Evolutionary conservation across 192 early-diverging fungal genomes (phyloP).

Genomic region (Coemansia sp.): DNA sequence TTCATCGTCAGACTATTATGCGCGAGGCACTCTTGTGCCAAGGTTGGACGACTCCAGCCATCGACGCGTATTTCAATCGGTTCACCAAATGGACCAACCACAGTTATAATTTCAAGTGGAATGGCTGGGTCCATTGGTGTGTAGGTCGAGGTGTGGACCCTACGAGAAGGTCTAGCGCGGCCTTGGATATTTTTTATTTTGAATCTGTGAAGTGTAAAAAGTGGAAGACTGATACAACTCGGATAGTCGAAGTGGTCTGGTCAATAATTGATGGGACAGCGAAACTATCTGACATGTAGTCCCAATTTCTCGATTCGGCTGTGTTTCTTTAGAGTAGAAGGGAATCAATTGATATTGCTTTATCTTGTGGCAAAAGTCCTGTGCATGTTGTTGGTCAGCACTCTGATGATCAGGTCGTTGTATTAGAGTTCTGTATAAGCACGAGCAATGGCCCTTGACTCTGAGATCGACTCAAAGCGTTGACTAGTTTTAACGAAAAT

Average conservation of each 20-base stretch:
- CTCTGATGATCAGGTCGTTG: too few relatives aligned
- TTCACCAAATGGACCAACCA: neutral
- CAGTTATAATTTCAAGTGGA: neutral
- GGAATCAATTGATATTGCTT: too few relatives aligned
- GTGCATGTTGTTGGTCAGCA: too few relatives aligned
- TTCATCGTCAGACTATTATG: neutral
- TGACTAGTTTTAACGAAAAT: too few relatives aligned
- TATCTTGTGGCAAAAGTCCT: too few relatives aligned
- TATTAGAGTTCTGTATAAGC: too few relatives aligned
- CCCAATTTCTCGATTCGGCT: neutral
- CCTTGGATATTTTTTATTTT: neutral
- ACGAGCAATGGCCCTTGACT: too few relatives aligned
- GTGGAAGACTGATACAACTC: neutral
- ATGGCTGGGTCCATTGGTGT: neutral
- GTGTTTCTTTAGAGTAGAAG: neutral
- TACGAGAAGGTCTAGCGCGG: neutral
- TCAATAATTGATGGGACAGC: constrained; percentile 13
- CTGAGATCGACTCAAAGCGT: too few relatives aligned
- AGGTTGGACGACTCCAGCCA: neutral
- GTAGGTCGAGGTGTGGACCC: neutral
- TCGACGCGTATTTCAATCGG: neutral
- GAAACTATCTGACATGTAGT: neutral
- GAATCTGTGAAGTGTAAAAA: neutral
- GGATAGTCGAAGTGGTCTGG: constrained; percentile 12
- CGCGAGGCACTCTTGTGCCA: neutral